Evolutionary conservation across 1,284 basidiomycete species (phyloP).

Genomic region (Trichosporon ovoides): DNA sequence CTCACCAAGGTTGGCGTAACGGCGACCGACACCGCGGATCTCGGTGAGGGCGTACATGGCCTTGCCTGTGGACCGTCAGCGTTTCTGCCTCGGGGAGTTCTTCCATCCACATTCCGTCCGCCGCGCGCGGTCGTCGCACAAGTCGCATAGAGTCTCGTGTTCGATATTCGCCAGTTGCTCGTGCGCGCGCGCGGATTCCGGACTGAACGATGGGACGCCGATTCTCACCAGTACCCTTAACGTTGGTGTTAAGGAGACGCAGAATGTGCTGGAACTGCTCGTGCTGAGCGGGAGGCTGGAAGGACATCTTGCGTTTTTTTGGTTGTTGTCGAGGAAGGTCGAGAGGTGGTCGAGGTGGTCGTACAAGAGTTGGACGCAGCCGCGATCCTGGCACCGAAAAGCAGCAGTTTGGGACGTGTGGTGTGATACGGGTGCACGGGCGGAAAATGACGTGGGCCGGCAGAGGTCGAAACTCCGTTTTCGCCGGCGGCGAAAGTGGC

Average conservation of each 20-base stretch:
- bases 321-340: not conserved
- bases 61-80: constrained; percentile 57
- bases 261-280: constrained; percentile 80
- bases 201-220: not conserved
- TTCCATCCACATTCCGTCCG: not conserved
- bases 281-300: constrained; percentile 50
- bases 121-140: not conserved
- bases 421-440: not conserved
- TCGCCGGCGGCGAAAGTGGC: not conserved
- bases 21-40: constrained; percentile 99
- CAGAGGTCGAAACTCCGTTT: not conserved
- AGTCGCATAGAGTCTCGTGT: not conserved
- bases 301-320: constrained; percentile 3
- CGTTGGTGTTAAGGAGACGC: constrained; percentile 99
- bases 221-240: constrained; percentile 62
- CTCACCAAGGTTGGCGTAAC: constrained; percentile 82
- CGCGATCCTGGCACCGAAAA: not conserved
- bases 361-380: constrained; percentile 2
- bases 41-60: constrained; percentile 95
- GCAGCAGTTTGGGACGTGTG: not conserved
- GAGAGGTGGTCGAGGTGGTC: constrained; percentile 2
- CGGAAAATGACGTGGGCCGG: not conserved
- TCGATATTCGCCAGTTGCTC: constrained; percentile 59
- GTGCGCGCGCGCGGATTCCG: constrained; percentile 61
- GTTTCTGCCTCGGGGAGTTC: not conserved